A percentile compares a stretch with the other conserved stretches of the same genome.
These are phyloP conservation scores for Geotrichum restrictum DNA, from an alignment of 1,139 yeast genomes.

Conservation along the genomic window DNA sequence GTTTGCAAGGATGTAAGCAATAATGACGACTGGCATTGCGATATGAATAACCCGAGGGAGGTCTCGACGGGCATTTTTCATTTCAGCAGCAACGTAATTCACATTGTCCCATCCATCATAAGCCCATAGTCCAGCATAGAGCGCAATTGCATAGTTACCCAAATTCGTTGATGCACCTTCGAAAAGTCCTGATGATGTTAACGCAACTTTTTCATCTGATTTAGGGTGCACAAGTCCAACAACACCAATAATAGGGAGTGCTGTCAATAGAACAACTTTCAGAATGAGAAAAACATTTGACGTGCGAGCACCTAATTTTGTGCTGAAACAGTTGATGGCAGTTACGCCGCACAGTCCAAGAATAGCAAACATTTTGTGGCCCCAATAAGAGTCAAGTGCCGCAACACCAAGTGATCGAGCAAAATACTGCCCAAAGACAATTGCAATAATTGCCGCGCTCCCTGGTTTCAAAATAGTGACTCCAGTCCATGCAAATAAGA, in stretches of 20 bases:
- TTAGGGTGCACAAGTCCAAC: slow-evolving; percentile 30
- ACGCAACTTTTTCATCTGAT: slow-evolving; percentile 29
- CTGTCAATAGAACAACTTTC: slow-evolving; percentile 36
- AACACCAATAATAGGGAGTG: slow-evolving; percentile 38
- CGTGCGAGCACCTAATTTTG: slow-evolving; percentile 38
- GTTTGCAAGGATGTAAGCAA: slow-evolving; percentile 40
- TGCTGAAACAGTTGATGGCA: slow-evolving; percentile 36
- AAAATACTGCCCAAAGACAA: slow-evolving; percentile 42
- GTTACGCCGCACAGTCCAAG: slow-evolving; percentile 34
- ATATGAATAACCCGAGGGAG: slow-evolving; percentile 42
- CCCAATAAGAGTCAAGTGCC: slow-evolving; percentile 30
- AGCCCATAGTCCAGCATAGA: slow-evolving; percentile 46
- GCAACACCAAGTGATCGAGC: slow-evolving; percentile 27
- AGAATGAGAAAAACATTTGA: slow-evolving; percentile 39
- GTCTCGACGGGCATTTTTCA: slow-evolving; percentile 40
- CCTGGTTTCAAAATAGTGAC: slow-evolving; percentile 43
- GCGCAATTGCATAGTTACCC: slow-evolving; percentile 40
- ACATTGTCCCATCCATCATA: slow-evolving; percentile 48
- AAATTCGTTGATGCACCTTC: slow-evolving; percentile 34
- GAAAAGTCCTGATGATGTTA: slow-evolving; percentile 29
- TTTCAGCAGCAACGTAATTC: slow-evolving; percentile 43
- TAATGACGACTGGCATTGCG: slow-evolving; percentile 43
- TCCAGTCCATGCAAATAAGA: slow-evolving; percentile 43
- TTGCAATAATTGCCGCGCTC: slow-evolving; percentile 42
- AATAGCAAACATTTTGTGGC: slow-evolving; percentile 37